Base-by-base conservation (phyloP, 352 stramenopile species). In the Phytopythium aichiense region DNA sequence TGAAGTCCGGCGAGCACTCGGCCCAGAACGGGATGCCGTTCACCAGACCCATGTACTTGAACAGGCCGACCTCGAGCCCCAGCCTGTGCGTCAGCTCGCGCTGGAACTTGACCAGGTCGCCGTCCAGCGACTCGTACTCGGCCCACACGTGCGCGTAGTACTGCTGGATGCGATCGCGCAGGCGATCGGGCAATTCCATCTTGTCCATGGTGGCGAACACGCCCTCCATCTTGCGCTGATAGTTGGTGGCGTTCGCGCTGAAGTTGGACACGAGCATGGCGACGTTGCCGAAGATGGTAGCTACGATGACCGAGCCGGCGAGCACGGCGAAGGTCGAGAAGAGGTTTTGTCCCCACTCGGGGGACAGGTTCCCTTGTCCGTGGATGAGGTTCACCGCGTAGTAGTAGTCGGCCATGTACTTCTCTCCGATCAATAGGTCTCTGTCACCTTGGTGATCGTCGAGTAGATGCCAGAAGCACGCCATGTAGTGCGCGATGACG, bases 91-190 rank as follows among this genome's bases (percentile, higher is more conserved):
- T 37, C 31, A 37, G 31, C 31, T 37, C 31, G 5, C 31, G 31
- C 31, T 37, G 31, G 55, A 92, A 88, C 15, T 65, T 56, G 1
- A 75, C 68, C 23, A 87, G 73, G 28, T 81, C 64, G 9, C 77
- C 76, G 56, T 92, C 74, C 8, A 89, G 55, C 25, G 72, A 86
- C 64, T 90, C 73, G 62, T 90, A 87, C 56, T 89, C 77, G 46
- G 72, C 61, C 70, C 74, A 87, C 13, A 92, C 53, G 58, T 90
- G 76, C n/a, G 78, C 75, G 53, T 90, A 92, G 38, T 89, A 90
- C 48, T 83, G 66, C 23, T 76, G 73, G 18, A 91, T 85, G 22
- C 81, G 67, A 18, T 89, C 76, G 2, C 82, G 79, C 6, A 93
- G 48, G 2, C 59, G 31, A 0, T 45, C 11, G 0, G 82, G 84